phyloP scores from a whole-genome alignment of 129 eudicot species.

The Artemisia tridentata region DNA sequence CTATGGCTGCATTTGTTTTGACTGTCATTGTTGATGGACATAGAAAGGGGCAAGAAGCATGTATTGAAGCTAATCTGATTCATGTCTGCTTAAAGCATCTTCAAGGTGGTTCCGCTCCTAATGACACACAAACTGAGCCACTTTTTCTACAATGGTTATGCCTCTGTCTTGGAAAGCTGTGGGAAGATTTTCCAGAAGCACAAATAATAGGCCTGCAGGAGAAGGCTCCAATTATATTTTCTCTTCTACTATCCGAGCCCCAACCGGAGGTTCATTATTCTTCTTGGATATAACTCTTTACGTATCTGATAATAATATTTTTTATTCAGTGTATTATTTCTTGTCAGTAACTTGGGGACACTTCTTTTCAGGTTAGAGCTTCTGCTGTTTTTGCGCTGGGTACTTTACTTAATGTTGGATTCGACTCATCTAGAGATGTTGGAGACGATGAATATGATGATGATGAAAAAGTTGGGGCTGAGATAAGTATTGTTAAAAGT shows the following conservation, averaged over 20 bases:
- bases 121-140: constrained; percentile 85
- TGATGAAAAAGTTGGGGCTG: constrained; percentile 86
- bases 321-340: background rate
- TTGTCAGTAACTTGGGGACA: background rate
- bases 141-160: constrained; percentile 92
- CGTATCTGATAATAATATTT: background rate
- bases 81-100: constrained; percentile 87
- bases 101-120: constrained; percentile 55
- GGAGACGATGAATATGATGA: constrained; percentile 92
- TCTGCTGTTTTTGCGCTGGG: constrained; percentile 99
- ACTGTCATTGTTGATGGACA: constrained; percentile 97
- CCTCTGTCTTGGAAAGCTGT: constrained; percentile 86
- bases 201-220: constrained; percentile 85
- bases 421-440: constrained; percentile 69
- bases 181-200: constrained; percentile 97
- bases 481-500: constrained; percentile 69
- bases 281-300: background rate
- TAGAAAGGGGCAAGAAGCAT: constrained; percentile 91
- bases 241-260: constrained; percentile 79
- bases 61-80: constrained; percentile 75
- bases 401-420: constrained; percentile 83
- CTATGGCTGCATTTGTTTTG: constrained; percentile 99
- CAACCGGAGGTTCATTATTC: constrained; percentile 77
- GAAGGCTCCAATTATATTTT: constrained; percentile 62
- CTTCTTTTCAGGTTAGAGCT: constrained; percentile 78